Base-by-base conservation (phyloP, 192 early-diverging fungal species). In the Coemansia sp. region DNA sequence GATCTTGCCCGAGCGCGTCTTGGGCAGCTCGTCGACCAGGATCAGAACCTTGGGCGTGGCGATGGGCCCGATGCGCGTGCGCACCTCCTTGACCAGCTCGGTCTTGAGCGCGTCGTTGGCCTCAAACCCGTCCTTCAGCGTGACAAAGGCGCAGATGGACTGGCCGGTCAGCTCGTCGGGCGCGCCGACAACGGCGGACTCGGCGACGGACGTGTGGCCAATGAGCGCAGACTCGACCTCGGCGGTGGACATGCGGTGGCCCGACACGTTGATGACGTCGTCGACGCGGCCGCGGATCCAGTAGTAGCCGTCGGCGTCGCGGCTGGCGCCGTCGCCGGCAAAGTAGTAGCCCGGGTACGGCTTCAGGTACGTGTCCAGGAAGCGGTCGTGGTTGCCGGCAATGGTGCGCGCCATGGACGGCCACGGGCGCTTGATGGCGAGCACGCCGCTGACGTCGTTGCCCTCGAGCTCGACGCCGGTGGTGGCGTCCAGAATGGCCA, bases 251-350 rank as follows among this genome's bases (percentile, higher is more conserved):
- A 98, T 81, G 69, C 95, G 89, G 82, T 98, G 95, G 23, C 95
- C 95, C 10, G 90, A 87, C 40, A 98, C 93, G 78, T 95, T 96
- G 79, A 98, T 95, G 31, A 96, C 95, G 71, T 98, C 92, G 79
- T 82, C 81, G 43, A 94, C 91, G 58, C 95, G 88, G 43, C 95
- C 95, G 53, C 90, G 86, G 58, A 98, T 87, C 94, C 94, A 98
- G 81, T 89, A 89, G 84, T 95, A 98, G 40, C 93, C 94, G 69
- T 98, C 95, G 46, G 85, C 81, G 71, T 98, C 95, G 51, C 92
- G 81, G 44, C 84, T 86, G 45, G 88, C 94, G 56, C 95, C 95
- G 70, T 98, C 95, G 19, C 95, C 95, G 12, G 93, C 92, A 73
- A 97, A 98, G 84, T 98, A 98, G 82, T 87, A 92, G 29, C 92